Percentiles rank a stretch among this genome's conserved stretches.
phyloP scores from a whole-genome alignment of 2,329 filamentous ascomycete species.

The Zopfia rhizophila region DNA sequence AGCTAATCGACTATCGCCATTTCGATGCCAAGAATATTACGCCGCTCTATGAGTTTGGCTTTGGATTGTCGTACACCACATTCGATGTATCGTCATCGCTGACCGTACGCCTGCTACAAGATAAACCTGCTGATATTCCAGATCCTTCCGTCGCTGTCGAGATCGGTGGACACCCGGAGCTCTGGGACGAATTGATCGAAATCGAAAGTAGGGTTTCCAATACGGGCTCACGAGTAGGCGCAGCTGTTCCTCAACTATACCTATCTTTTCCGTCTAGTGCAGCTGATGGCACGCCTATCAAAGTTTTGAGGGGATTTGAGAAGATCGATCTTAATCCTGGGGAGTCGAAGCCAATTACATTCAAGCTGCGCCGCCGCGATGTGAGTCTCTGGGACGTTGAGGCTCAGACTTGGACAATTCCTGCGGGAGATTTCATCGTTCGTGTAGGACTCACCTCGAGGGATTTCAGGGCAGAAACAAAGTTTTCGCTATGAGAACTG shows the following conservation, averaged over 20 bases:
- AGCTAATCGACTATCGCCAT: conserved; percentile 62
- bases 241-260: conserved; percentile 68
- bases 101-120: no score
- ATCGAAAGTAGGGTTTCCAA: no score
- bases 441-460: no score
- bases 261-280: conserved; percentile 54
- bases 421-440: no score
- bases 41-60: conserved; percentile 54
- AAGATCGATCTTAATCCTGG: conserved; percentile 57
- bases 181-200: no score
- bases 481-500: no score
- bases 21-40: conserved; percentile 56
- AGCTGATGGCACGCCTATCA: conserved; percentile 56
- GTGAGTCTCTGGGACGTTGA: conserved; percentile 35
- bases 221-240: conserved; percentile 50
- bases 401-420: conserved; percentile 28
- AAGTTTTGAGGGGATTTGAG: conserved; percentile 61
- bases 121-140: no score
- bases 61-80: conserved; percentile 34
- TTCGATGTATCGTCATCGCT: no score
- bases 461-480: no score
- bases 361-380: conserved; percentile 29
- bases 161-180: no score
- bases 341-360: conserved; percentile 18
- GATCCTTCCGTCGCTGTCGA: no score